Conservation (phyloP, 176 grass and related monocot genomes). For the Poa annua region DNA sequence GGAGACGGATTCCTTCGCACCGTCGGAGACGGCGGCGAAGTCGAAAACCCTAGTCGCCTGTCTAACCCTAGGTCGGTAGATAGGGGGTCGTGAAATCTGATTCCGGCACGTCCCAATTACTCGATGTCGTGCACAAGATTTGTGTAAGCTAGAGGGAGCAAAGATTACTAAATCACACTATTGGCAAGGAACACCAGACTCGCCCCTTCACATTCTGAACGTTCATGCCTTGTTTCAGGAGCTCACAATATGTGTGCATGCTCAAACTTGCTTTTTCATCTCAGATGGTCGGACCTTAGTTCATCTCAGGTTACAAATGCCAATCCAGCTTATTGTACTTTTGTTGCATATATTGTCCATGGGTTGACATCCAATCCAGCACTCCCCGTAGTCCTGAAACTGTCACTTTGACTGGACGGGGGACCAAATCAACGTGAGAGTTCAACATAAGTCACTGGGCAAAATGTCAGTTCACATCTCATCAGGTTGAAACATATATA, state of each 20-base stretch:
- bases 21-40: too few species aligned
- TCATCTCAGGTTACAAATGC: neutral
- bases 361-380: neutral
- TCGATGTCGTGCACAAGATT: too few species aligned
- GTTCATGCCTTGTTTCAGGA: neutral
- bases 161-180: neutral
- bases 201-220: neutral
- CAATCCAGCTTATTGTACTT: neutral
- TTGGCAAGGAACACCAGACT: neutral
- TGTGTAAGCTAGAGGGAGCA: neutral
- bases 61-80: too few species aligned
- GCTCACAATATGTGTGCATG: neutral
- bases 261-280: neutral
- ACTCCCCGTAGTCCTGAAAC: neutral
- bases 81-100: too few species aligned
- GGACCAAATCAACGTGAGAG: neutral
- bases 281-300: neutral
- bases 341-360: neutral
- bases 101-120: too few species aligned
- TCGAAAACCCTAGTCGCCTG: too few species aligned
- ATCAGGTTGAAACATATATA: neutral
- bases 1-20: too few species aligned
- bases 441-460: neutral
- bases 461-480: neutral
- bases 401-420: neutral